A percentile compares a stretch with the other conserved stretches of the same genome.
These are phyloP conservation scores for Ceratobasidium sp. DNA, from an alignment of 1,284 basidiomycete species.

Conservation along the genomic window DNA sequence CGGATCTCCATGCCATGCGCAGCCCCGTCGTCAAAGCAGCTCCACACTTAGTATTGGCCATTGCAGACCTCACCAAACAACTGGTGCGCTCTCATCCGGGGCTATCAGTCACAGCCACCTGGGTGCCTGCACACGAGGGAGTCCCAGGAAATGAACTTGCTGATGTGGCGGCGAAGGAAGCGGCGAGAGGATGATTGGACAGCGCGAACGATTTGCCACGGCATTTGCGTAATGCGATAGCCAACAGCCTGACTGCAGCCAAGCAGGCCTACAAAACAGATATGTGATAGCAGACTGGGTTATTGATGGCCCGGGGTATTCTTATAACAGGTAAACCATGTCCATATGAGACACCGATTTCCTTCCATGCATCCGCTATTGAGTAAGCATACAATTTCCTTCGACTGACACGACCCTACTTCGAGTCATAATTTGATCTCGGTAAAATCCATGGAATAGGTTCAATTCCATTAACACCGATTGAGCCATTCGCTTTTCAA, in stretches of 20 bases:
- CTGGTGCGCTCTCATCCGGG: background rate
- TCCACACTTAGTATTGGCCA: background rate
- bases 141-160: slow-evolving; percentile 40
- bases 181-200: slow-evolving; percentile 7
- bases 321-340: no score
- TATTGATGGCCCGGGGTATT: no score
- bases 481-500: no score
- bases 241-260: background rate
- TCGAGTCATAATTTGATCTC: no score
- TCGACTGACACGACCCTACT: no score
- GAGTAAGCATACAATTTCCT: no score
- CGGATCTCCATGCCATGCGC: background rate
- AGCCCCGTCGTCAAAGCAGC: background rate
- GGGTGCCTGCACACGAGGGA: slow-evolving; percentile 40
- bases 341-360: no score
- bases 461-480: no score
- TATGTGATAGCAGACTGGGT: no score
- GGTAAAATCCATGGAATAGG: no score
- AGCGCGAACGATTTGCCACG: slow-evolving; percentile 25
- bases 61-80: background rate
- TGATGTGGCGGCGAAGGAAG: slow-evolving; percentile 39
- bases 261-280: background rate
- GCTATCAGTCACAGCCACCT: background rate
- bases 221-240: slow-evolving; percentile 25
- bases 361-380: no score